A percentile compares a stretch with the other conserved stretches of the same genome.
Conservation (phyloP, 2,329 filamentous ascomycete species). For the Neonectria sp. region DNA sequence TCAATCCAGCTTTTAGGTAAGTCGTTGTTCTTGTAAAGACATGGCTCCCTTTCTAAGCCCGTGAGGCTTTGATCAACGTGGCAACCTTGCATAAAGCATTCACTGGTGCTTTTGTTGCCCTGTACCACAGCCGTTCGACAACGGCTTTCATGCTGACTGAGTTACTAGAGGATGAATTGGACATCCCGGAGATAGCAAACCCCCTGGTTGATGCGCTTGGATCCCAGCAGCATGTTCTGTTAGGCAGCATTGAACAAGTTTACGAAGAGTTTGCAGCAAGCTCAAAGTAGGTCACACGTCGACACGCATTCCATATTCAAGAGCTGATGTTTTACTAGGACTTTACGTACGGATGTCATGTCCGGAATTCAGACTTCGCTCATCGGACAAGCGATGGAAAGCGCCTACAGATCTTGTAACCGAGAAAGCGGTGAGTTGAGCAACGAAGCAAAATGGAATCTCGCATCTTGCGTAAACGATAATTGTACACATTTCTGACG, state of each 20-base stretch:
- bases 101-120: too few species aligned
- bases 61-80: neutral
- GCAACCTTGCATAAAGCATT: neutral
- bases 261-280: slow-evolving; percentile 43
- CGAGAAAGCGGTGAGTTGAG: slow-evolving; percentile 50
- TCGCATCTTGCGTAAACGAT: neutral
- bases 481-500: neutral
- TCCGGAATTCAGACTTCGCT: slow-evolving; percentile 56
- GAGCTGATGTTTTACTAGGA: slow-evolving; percentile 42
- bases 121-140: neutral
- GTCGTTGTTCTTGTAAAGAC: neutral
- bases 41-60: neutral
- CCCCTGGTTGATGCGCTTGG: slow-evolving; percentile 46
- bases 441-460: neutral
- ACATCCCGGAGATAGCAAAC: slow-evolving; percentile 9
- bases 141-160: neutral
- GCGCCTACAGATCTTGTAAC: slow-evolving; percentile 50
- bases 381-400: slow-evolving; percentile 55
- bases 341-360: slow-evolving; percentile 52
- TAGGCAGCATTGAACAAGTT: slow-evolving; percentile 46
- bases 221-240: slow-evolving; percentile 48
- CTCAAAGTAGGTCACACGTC: slow-evolving; percentile 16
- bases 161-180: neutral
- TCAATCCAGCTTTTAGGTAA: slow-evolving; percentile 38
- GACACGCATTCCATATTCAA: neutral